Evolutionary conservation across 805 yeast genomes (phyloP).

Genomic region (Wickerhamomyces hampshirensis): DNA sequence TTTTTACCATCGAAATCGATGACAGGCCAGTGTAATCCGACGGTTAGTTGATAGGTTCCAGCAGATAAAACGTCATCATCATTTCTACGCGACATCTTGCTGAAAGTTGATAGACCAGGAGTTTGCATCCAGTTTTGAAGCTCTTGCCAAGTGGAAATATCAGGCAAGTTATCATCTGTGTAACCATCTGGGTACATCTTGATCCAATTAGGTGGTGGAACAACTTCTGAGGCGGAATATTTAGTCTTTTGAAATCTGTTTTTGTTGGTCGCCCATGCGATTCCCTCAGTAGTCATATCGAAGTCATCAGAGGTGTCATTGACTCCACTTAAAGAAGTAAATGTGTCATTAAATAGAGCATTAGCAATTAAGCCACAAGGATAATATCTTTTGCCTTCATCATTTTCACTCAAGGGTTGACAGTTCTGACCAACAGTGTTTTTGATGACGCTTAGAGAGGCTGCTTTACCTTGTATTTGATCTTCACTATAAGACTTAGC

Average conservation of each 20-base stretch:
- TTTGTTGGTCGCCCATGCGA: constrained; percentile 70
- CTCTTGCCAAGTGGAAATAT: constrained; percentile 59
- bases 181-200: constrained; percentile 71
- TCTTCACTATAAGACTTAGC: constrained; percentile 83
- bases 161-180: constrained; percentile 64
- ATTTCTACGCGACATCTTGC: constrained; percentile 62
- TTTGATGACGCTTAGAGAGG: constrained; percentile 47
- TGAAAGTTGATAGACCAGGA: constrained; percentile 64
- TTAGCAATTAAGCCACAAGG: constrained; percentile 88
- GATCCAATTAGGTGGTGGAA: constrained; percentile 83
- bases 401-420: constrained; percentile 54
- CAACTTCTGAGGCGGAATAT: constrained; percentile 55
- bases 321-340: constrained; percentile 36
- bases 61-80: constrained; percentile 46
- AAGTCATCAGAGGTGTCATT: constrained; percentile 36
- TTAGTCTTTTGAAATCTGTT: constrained; percentile 58
- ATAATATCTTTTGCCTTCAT: constrained; percentile 57
- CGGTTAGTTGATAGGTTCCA: constrained; percentile 59
- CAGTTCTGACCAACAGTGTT: constrained; percentile 49
- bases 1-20: constrained; percentile 63
- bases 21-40: constrained; percentile 81
- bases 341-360: constrained; percentile 75
- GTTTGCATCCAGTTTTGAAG: constrained; percentile 87
- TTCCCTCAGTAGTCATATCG: constrained; percentile 46
- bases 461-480: constrained; percentile 76